phyloP scores from a whole-genome alignment of 2,329 filamentous ascomycete genomes.

The Pseudopyricularia javanii region DNA sequence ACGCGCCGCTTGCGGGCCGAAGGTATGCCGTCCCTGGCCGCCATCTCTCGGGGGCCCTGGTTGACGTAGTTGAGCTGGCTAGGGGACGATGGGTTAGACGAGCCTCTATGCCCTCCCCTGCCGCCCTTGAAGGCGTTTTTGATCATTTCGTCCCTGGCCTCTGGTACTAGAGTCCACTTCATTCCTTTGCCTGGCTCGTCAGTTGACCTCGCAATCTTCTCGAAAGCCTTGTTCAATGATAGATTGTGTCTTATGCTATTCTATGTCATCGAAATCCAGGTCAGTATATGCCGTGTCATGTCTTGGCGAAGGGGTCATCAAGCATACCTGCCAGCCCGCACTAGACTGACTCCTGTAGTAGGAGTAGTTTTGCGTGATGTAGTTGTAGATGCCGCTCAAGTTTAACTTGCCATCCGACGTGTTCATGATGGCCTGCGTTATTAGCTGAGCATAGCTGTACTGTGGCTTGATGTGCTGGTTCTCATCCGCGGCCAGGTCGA shows the following conservation, averaged over 20 bases:
- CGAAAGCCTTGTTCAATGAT: slow-evolving; percentile 87
- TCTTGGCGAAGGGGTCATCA: not conserved
- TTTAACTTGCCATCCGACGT: slow-evolving; percentile 82
- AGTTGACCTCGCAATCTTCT: slow-evolving; percentile 82
- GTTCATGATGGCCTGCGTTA: slow-evolving; percentile 87
- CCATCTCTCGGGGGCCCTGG: slow-evolving; percentile 44
- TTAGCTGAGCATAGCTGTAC: slow-evolving; percentile 93
- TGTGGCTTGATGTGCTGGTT: slow-evolving; percentile 90
- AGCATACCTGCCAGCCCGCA: slow-evolving; percentile 81
- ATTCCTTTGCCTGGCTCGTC: slow-evolving; percentile 97
- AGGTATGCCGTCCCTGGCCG: slow-evolving; percentile 29
- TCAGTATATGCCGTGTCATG: not conserved
- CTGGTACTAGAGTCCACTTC: slow-evolving; percentile 92
- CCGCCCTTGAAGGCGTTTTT: slow-evolving; percentile 55
- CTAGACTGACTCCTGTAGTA: slow-evolving; percentile 74
- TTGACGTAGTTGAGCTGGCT: slow-evolving; percentile 48
- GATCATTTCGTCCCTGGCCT: slow-evolving; percentile 77
- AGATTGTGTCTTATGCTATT: slow-evolving; percentile 97
- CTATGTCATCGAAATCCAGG: slow-evolving; percentile 22
- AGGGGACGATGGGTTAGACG: slow-evolving; percentile 59
- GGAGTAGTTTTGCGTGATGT: slow-evolving; percentile 81
- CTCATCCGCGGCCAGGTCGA: slow-evolving; percentile 70
- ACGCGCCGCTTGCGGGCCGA: slow-evolving; percentile 46
- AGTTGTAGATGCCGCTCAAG: slow-evolving; percentile 83
- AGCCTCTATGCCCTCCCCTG: slow-evolving; percentile 52